phyloP scores from a whole-genome alignment of 352 stramenopile genomes.

The Phytophthora capsici region DNA sequence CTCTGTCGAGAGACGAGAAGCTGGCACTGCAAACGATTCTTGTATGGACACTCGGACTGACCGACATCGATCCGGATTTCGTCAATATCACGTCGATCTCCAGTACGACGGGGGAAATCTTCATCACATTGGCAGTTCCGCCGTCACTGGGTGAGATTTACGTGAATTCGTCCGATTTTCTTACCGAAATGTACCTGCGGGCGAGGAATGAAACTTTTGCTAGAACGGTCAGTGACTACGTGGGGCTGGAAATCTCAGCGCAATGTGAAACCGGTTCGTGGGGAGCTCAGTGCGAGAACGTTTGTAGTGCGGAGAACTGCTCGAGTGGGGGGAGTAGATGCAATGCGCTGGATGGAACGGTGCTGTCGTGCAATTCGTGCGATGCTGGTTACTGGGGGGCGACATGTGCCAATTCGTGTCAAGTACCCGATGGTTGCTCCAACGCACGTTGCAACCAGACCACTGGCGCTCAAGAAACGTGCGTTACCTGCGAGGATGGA shows the following conservation, averaged over 20 bases:
- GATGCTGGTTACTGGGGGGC: constrained; percentile 25
- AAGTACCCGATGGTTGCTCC: constrained; percentile 21
- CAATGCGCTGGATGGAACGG: constrained; percentile 29
- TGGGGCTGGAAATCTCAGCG: constrained; percentile 15
- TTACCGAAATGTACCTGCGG: constrained; percentile 23
- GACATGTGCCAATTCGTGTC: constrained; percentile 14
- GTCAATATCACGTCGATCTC: constrained; percentile 32
- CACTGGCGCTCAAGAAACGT: constrained; percentile 7
- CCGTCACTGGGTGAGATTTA: constrained; percentile 33
- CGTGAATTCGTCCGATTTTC: constrained; percentile 23
- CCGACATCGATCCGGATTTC: constrained; percentile 30
- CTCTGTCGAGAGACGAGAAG: constrained; percentile 17
- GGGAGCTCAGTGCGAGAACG: constrained; percentile 18
- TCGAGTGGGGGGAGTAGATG: constrained; percentile 12
- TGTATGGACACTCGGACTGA: constrained; percentile 29
- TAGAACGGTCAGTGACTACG: constrained; percentile 15
- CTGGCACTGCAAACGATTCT: constrained; percentile 24
- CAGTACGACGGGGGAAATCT: constrained; percentile 17
- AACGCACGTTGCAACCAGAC: constrained; percentile 23
- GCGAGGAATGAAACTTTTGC: constrained; percentile 28
- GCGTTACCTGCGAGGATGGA: constrained; percentile 15
- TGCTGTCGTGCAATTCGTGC: constrained; percentile 21
- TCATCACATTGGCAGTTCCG: constrained; percentile 23
- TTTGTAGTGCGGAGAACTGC: constrained; percentile 21
- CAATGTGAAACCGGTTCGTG: constrained; percentile 19